Evolutionary conservation across 73 alveolate species (phyloP), one percentile per base, ranked within the genome.

Genomic region (Paramecium biaurelia): DNA sequence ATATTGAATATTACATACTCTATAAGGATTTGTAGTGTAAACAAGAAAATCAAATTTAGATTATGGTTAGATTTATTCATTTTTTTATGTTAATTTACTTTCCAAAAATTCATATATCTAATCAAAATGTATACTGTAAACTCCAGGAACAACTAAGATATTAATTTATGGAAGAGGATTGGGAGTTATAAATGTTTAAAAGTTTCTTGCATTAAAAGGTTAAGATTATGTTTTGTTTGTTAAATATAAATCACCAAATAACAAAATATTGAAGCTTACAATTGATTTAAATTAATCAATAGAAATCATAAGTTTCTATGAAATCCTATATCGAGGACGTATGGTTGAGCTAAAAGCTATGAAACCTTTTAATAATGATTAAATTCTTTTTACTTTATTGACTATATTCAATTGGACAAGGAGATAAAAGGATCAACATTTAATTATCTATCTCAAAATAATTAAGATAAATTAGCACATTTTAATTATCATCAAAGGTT

Each of bases 111-210:
- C 59, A 12, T 37, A 37, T 1, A 74, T 34, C 4, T 74, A 21
- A 21, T 74, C 67, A 34, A 34, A 74, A 5, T 74, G 7, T 15
- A 74, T 74, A 74, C 59, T 41, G 8, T 74, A 74, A 37, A 37
- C 67, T 74, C 87, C 87, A n/a, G 87, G 87, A 74, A 74, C 87
- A 12, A 74, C 87, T n/a, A 74, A 37, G 5, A 74, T 28, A 41
- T 74, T 74, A 14, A 37, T 28, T 41, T 37, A 37, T 1, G 67
- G 57, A 15, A 37, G 15, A n/a, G 57, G 59, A 23, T 14, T 21
- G 4, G 37, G 23, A 14, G 5, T 7, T 10, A 74, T 28, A 74
- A 37, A 74, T 2, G 87, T 28, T 14, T 74, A 34, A 28, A 74
- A 74, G 32, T 41, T 74, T 12, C 87, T 20, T 20, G 58, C 57